These are phyloP conservation scores for Yamadazyma blattariae DNA, from an alignment of 1,139 yeast genomes.

Conservation along the genomic window DNA sequence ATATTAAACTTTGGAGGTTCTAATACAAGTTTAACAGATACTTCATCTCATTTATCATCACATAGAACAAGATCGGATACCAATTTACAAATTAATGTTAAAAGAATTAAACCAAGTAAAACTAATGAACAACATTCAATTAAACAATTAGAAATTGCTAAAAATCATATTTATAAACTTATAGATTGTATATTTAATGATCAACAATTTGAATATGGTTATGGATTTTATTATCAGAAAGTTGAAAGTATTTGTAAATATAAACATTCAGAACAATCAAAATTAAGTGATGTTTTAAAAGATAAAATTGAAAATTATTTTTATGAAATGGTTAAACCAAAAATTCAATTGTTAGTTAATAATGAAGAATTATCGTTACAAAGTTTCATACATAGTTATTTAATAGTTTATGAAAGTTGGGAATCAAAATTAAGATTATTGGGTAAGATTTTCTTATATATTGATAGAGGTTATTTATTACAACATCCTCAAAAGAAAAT, in stretches of 20 bases:
- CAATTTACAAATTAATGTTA: slow-evolving; percentile 6
- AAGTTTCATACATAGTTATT: slow-evolving; percentile 12
- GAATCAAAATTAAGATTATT: slow-evolving; percentile 21
- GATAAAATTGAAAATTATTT: slow-evolving; percentile 19
- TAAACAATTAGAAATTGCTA: slow-evolving; percentile 12
- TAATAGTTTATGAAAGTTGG: slow-evolving; percentile 24
- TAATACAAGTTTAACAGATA: background rate
- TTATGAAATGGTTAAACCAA: slow-evolving; percentile 8
- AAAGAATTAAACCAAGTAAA: slow-evolving; percentile 13
- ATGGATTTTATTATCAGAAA: slow-evolving; percentile 24
- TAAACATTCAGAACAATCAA: slow-evolving; percentile 32
- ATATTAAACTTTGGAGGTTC: slow-evolving; percentile 15
- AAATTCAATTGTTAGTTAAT: slow-evolving; percentile 1
- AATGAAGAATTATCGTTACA: background rate
- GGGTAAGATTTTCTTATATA: slow-evolving; percentile 30
- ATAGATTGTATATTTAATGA: slow-evolving; percentile 22
- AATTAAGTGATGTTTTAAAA: slow-evolving; percentile 21
- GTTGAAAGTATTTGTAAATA: slow-evolving; percentile 35
- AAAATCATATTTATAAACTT: slow-evolving; percentile 11
- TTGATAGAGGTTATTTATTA: slow-evolving; percentile 34
- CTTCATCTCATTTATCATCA: slow-evolving; percentile 14
- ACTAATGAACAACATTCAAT: slow-evolving; percentile 9
- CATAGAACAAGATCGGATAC: slow-evolving; percentile 9
- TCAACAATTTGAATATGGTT: slow-evolving; percentile 19
- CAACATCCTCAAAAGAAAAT: slow-evolving; percentile 28